phyloP scores from a whole-genome alignment of 2,329 filamentous ascomycete species.

The Simplicillium sp. region DNA sequence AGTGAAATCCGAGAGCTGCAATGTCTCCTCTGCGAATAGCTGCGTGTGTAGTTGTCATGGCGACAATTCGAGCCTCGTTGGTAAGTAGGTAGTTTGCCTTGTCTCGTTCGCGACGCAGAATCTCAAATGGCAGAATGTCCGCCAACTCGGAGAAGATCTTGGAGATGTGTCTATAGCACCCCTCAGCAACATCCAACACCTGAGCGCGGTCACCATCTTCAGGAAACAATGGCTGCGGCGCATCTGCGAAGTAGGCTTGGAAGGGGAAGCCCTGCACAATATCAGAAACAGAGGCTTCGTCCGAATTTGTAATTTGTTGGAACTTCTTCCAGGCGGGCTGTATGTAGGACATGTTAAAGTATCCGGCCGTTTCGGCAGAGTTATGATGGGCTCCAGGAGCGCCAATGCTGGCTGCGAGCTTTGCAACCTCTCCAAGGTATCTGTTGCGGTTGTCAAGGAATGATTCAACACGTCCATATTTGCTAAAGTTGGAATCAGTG shows the following conservation, averaged over 20 bases:
- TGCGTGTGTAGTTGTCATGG: constrained; percentile 97
- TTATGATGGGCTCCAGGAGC: constrained; percentile 92
- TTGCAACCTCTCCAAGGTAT: constrained; percentile 75
- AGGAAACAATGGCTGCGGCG: constrained; percentile 78
- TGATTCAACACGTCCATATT: constrained; percentile 87
- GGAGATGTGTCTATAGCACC: constrained; percentile 80
- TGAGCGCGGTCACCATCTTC: constrained; percentile 52
- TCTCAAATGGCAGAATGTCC: constrained; percentile 91
- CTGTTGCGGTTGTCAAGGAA: constrained; percentile 80
- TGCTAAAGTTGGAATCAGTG: constrained; percentile 81
- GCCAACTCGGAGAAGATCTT: constrained; percentile 89
- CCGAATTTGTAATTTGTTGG: constrained; percentile 45
- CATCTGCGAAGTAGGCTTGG: constrained; percentile 75
- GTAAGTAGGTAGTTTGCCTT: constrained; percentile 93
- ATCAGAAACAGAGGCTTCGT: constrained; percentile 46
- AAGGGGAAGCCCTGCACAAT: constrained; percentile 77
- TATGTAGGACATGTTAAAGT: constrained; percentile 91
- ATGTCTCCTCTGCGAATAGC: constrained; percentile 92
- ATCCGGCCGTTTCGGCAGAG: constrained; percentile 92
- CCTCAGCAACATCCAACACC: constrained; percentile 67
- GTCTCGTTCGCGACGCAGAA: constrained; percentile 77
- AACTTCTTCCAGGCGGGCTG: constrained; percentile 84
- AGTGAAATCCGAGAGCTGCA: constrained; percentile 83
- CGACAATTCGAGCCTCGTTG: constrained; percentile 93
- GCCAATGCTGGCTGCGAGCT: constrained; percentile 73